Percentiles rank a stretch among this genome's conserved stretches.
phyloP scores from a whole-genome alignment of 1,139 yeast species.

The Magnusiomyces clavatus region DNA sequence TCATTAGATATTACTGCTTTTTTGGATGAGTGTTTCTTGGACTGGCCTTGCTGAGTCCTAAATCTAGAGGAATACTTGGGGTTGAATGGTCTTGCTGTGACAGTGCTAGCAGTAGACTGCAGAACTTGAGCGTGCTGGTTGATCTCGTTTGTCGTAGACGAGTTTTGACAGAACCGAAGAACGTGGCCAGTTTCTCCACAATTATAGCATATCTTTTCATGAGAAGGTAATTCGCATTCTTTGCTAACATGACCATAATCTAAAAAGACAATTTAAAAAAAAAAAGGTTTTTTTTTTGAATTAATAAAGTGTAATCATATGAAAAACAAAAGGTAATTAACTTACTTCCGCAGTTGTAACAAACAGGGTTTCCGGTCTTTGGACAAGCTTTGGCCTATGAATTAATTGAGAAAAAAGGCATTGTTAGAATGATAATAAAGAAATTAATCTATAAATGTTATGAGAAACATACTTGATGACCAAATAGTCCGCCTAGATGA shows the following conservation, averaged over 20 bases:
- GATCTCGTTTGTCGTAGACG: neutral
- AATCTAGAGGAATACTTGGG: neutral
- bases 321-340: neutral
- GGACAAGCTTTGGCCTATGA: slow-evolving; percentile 32
- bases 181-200: slow-evolving; percentile 82
- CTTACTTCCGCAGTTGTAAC: slow-evolving; percentile 31
- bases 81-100: too few relatives aligned
- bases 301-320: too few relatives aligned
- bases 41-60: neutral
- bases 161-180: slow-evolving; percentile 46
- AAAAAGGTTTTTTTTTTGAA: neutral
- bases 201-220: slow-evolving; percentile 55
- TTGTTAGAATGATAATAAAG: neutral
- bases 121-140: neutral
- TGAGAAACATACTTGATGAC: slow-evolving; percentile 29
- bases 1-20: neutral
- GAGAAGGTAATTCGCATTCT: slow-evolving; percentile 48
- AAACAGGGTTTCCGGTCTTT: slow-evolving; percentile 31
- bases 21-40: too few relatives aligned
- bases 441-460: too few relatives aligned
- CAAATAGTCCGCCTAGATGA: slow-evolving; percentile 28
- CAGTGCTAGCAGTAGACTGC: neutral
- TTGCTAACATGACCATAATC: slow-evolving; percentile 68
- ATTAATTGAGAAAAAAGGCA: neutral
- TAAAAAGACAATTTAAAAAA: slow-evolving; percentile 3